These are phyloP conservation scores for Oryza rufipogon DNA, from an alignment of 176 grass and related monocot species.

Conservation along the genomic window DNA sequence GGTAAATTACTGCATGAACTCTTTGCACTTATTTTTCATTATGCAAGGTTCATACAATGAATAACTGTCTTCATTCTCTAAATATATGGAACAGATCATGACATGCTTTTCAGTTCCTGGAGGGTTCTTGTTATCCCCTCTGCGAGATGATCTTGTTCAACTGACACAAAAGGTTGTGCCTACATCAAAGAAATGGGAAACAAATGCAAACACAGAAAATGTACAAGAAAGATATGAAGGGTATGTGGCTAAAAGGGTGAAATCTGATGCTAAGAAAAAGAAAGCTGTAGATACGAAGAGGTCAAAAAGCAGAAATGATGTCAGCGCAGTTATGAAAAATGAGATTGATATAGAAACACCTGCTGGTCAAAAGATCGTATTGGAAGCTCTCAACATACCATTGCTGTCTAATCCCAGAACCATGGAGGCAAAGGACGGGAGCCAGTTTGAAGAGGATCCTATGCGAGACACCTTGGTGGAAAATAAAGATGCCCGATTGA, in stretches of 20 bases:
- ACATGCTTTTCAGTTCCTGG: slow-evolving; percentile 76
- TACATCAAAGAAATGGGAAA: slow-evolving; percentile 61
- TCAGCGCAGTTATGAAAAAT: slow-evolving; percentile 44
- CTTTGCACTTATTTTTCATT: slow-evolving; percentile 31
- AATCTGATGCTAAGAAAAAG: slow-evolving; percentile 60
- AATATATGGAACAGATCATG: slow-evolving; percentile 74
- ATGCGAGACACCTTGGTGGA: slow-evolving; percentile 37
- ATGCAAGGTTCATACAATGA: slow-evolving; percentile 12
- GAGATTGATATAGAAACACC: slow-evolving; percentile 56
- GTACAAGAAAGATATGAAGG: slow-evolving; percentile 45
- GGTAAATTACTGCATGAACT: slow-evolving; percentile 56
- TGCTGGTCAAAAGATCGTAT: slow-evolving; percentile 50
- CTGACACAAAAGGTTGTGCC: slow-evolving; percentile 61
- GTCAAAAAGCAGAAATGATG: slow-evolving; percentile 54
- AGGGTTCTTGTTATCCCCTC: slow-evolving; percentile 72
- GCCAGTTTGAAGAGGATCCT: slow-evolving; percentile 51
- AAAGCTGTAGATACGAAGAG: slow-evolving; percentile 46
- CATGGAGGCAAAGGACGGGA: slow-evolving; percentile 40
- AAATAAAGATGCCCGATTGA: slow-evolving; percentile 49
- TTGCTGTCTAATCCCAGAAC: slow-evolving; percentile 49
- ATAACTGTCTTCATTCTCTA: slow-evolving; percentile 41
- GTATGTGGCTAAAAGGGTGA: slow-evolving; percentile 58
- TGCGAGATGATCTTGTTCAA: slow-evolving; percentile 57
- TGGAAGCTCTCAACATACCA: slow-evolving; percentile 51
- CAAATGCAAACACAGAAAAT: slow-evolving; percentile 40